A percentile compares a stretch with the other conserved stretches of the same genome.
These are phyloP conservation scores for Kitagawia praeruptora DNA, from an alignment of 129 eudicot species.

Conservation along the genomic window DNA sequence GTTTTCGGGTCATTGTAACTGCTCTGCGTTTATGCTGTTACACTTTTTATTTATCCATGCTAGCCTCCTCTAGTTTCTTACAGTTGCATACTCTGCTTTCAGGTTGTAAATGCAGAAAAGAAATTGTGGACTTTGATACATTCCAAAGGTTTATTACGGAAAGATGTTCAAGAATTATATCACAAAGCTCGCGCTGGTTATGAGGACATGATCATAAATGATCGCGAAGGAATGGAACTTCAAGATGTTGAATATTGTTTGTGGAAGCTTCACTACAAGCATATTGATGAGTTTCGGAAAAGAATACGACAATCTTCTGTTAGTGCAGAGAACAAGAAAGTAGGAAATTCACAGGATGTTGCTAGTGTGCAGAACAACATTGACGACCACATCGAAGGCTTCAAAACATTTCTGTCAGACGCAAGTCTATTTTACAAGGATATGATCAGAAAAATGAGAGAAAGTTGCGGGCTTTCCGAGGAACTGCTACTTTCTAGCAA, in stretches of 20 bases:
- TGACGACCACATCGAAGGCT: slow-evolving; percentile 46
- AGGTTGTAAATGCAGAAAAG: slow-evolving; percentile 63
- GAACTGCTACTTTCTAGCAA: slow-evolving; percentile 25
- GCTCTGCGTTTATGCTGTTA: background rate
- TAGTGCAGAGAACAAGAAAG: slow-evolving; percentile 25
- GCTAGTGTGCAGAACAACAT: slow-evolving; percentile 19
- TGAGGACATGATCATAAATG: slow-evolving; percentile 46
- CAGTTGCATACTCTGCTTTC: slow-evolving; percentile 6
- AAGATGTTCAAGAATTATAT: slow-evolving; percentile 55
- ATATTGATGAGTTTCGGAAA: slow-evolving; percentile 80
- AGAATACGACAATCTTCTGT: slow-evolving; percentile 34
- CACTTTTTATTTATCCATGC: background rate
- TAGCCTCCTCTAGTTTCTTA: background rate
- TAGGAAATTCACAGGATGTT: slow-evolving; percentile 8
- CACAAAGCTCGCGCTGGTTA: slow-evolving; percentile 49
- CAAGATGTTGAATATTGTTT: slow-evolving; percentile 65
- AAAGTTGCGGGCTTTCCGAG: slow-evolving; percentile 32
- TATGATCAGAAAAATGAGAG: slow-evolving; percentile 44
- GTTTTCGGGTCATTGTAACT: slow-evolving; percentile 2
- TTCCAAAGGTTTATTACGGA: slow-evolving; percentile 52
- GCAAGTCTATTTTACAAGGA: slow-evolving; percentile 65
- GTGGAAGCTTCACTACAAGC: slow-evolving; percentile 93
- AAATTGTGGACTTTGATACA: slow-evolving; percentile 52
- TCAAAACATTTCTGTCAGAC: slow-evolving; percentile 58
- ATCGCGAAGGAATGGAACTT: slow-evolving; percentile 36